Evolutionary conservation across 192 early-diverging fungal species (phyloP), one percentile per base, ranked within the genome.

Genomic region (Backusella westeae): DNA sequence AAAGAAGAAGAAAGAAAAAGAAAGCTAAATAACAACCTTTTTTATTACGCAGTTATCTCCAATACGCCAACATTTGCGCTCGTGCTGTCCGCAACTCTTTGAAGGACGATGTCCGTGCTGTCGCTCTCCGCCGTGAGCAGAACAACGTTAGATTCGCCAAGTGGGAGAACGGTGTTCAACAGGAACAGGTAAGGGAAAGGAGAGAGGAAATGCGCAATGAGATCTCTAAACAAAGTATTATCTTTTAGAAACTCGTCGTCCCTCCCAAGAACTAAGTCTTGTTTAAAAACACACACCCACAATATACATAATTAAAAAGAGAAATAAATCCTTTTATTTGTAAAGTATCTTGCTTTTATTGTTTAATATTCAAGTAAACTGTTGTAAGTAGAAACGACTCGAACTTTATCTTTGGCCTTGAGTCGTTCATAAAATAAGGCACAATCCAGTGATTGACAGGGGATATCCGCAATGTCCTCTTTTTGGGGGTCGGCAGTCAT

Each of bases 31-130:
- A 10, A 67, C 63, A 41, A 23, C n/a, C 36, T 23, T 52, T 17
- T 52, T 71, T 52, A 19, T 19, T 21, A 46, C 41, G 73, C 75
- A 95, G 95, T 80, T 97, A 97, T 87, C 86, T 97, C 75, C 90
- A 94, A 82, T 95, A 93, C 86, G 85, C 90, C 75, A 91, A 94
- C 85, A 89, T 95, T 79, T 89, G 91, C 79, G 92, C 95, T 73
- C 85, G 87, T 59, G 90, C 92, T 73, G 88, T 96, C 73, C 92
- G 95, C 78, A 92, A 91, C 87, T 86, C 91, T n/a, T 85, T 97
- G 78, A 94, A 94, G 89, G 90, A 89, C 32, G 92, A 95, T 67
- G 80, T 85, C 59, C 90, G 90, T 77, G 76, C 87, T 65, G 77
- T 81, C 41, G 93, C 92, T 73, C 70, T 90, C 81, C 89, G 89